These are phyloP conservation scores for Penicillium subrubescens DNA, from an alignment of 495 filamentous ascomycete species.

Conservation along the genomic window DNA sequence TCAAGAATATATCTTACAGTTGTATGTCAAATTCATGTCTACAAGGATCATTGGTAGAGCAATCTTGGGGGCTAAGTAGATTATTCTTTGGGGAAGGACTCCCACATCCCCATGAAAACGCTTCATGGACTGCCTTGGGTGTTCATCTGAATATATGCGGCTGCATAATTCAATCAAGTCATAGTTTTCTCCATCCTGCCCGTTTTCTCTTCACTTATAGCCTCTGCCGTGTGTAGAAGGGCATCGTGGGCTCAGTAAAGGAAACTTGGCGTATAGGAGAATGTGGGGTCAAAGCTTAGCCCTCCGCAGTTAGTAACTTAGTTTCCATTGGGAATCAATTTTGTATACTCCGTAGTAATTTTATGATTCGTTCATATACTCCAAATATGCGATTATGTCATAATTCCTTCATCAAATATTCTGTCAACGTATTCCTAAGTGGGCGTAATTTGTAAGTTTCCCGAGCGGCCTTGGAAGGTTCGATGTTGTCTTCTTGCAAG, in stretches of 20 bases:
- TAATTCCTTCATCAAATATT: not conserved
- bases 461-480: not conserved
- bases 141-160: too few relatives aligned
- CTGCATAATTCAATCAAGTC: too few relatives aligned
- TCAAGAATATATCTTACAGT: too few relatives aligned
- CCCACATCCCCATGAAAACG: too few relatives aligned
- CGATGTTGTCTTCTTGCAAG: not conserved
- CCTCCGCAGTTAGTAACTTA: not conserved
- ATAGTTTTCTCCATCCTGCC: too few relatives aligned
- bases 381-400: not conserved
- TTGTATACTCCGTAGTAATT: not conserved
- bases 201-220: too few relatives aligned
- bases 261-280: not conserved
- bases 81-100: too few relatives aligned
- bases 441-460: not conserved
- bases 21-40: too few relatives aligned
- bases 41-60: too few relatives aligned
- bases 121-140: too few relatives aligned
- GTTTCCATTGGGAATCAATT: not conserved
- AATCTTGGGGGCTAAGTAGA: too few relatives aligned
- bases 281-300: not conserved
- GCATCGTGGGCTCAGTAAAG: not conserved
- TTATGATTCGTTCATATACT: not conserved
- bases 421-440: not conserved
- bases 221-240: too few relatives aligned